Conservation (phyloP, 2,329 filamentous ascomycete species). For the Periconia macrospinosa region DNA sequence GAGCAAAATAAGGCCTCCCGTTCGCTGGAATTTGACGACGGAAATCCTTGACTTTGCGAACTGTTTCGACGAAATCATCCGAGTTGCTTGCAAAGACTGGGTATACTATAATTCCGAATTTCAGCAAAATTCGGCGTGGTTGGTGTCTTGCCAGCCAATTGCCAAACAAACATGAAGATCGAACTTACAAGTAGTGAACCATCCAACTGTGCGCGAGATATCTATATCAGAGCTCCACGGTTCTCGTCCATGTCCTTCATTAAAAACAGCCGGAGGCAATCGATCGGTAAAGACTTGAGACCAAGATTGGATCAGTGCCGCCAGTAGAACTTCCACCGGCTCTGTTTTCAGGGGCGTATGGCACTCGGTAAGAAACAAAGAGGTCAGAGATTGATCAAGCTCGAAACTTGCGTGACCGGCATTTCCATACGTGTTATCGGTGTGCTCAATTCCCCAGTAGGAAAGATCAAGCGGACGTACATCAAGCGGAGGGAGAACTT, state of each 20-base stretch:
- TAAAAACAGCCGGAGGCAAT: conserved; percentile 53
- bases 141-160: not conserved
- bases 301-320: conserved; percentile 60
- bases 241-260: conserved; percentile 42
- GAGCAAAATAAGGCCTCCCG: conserved; percentile 51
- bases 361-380: conserved; percentile 30
- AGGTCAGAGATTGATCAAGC: conserved; percentile 25
- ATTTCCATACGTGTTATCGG: conserved; percentile 43
- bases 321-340: conserved; percentile 58
- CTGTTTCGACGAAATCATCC: conserved; percentile 47
- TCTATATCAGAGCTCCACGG: conserved; percentile 51
- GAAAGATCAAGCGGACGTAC: conserved; percentile 36
- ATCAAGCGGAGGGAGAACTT: conserved; percentile 30
- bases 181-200: conserved; percentile 58
- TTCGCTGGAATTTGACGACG: conserved; percentile 42
- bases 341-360: conserved; percentile 56
- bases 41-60: conserved; percentile 60
- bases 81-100: conserved; percentile 43
- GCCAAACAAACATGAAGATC: too few relatives aligned
- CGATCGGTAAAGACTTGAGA: conserved; percentile 58
- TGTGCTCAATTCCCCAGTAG: conserved; percentile 44
- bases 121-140: not conserved
- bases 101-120: conserved; percentile 30
- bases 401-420: conserved; percentile 36
- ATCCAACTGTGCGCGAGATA: conserved; percentile 61